Evolutionary conservation across 1,139 yeast genomes (phyloP).

Genomic region (Candida sanyaensis): DNA sequence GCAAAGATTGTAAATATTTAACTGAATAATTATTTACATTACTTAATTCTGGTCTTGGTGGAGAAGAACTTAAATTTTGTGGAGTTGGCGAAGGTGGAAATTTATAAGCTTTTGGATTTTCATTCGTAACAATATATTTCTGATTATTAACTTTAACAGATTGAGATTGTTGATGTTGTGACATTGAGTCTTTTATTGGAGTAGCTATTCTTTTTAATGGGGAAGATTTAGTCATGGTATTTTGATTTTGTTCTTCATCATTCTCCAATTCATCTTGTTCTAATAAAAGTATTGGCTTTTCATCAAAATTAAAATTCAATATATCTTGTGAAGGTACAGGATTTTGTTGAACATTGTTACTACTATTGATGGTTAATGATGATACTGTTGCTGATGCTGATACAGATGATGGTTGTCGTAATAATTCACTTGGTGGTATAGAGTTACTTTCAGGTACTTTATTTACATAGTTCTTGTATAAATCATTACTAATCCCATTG

Average conservation of each 20-base stretch:
- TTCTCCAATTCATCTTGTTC: constrained; percentile 35
- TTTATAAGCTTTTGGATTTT: constrained; percentile 45
- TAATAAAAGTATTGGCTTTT: constrained; percentile 15
- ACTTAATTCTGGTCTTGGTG: constrained; percentile 9
- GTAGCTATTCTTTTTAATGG: constrained; percentile 12
- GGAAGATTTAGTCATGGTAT: constrained; percentile 11
- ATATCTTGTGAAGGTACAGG: constrained; percentile 14
- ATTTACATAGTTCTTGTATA: constrained; percentile 18
- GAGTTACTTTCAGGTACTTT: constrained; percentile 24
- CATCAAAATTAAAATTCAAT: constrained; percentile 16
- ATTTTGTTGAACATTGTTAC: constrained; percentile 6
- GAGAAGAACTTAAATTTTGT: constrained; percentile 47
- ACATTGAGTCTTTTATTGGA: constrained; percentile 7
- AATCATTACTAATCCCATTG: constrained; percentile 33
- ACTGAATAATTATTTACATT: constrained; percentile 40
- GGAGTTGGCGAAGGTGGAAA: constrained; percentile 48
- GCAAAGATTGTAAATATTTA: constrained; percentile 45
- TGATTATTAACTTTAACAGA: constrained; percentile 12
- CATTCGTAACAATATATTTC: constrained; percentile 38
- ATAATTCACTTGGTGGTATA: constrained; percentile 35
- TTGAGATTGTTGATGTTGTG: constrained; percentile 3
- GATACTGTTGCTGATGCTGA: too few species aligned
- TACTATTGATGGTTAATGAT: background rate
- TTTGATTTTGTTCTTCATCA: constrained; percentile 8
- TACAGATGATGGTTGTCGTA: constrained; percentile 12